Conservation (phyloP, 768 basidiomycete species). For the Tulasnella calospora region DNA sequence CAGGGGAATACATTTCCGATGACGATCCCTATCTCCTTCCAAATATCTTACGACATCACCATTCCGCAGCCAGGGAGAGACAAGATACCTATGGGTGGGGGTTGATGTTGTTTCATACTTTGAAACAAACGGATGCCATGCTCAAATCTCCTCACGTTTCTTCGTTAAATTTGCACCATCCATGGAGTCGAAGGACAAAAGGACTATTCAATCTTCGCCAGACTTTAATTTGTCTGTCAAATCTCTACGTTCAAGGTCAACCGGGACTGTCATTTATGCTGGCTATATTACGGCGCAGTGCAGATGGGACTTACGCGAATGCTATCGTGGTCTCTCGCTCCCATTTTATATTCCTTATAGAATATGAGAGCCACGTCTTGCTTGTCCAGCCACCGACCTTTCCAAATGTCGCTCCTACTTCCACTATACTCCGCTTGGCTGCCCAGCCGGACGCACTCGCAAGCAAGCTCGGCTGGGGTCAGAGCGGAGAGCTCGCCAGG, state of each 20-base stretch:
- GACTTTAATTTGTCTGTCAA: background rate
- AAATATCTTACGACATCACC: background rate
- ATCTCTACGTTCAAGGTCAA: background rate
- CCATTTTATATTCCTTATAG: background rate
- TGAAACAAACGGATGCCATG: background rate
- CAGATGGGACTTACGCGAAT: background rate
- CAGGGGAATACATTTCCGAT: background rate
- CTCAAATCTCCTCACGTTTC: background rate
- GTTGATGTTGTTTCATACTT: background rate
- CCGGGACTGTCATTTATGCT: background rate
- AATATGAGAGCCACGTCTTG: conserved; percentile 11
- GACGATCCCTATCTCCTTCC: background rate
- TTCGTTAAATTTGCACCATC: background rate
- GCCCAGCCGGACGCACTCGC: background rate
- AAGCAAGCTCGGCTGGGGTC: background rate
- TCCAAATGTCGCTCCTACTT: conserved; percentile 1
- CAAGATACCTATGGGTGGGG: background rate
- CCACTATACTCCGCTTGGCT: background rate
- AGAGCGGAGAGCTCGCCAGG: background rate
- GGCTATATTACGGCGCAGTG: background rate
- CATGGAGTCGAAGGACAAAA: background rate
- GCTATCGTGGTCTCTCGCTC: background rate
- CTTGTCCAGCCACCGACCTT: conserved; percentile 17
- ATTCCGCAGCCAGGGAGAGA: conserved; percentile 1
- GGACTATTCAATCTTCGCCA: conserved; percentile 7